Base-by-base conservation (phyloP, 108 stramenopile genomes). In the Bacterosira constricta region DNA sequence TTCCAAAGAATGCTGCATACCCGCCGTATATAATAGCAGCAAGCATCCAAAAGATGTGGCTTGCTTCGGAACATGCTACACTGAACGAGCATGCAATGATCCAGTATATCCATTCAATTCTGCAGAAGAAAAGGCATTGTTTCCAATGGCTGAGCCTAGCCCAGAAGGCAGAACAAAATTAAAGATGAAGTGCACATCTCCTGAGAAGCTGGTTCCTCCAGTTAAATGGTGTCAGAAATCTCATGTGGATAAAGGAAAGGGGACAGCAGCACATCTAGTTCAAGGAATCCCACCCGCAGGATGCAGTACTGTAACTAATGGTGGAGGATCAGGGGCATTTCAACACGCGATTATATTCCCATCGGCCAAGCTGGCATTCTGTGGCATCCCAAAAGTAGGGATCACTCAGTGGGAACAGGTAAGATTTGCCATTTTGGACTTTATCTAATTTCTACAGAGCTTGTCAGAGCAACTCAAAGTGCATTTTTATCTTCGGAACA, bases 321-420 rank as follows among this genome's bases (percentile, higher is more conserved):
- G 63, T 5, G 70, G 63, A 1, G 70, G 70, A 3, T 59, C 71
- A 8, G 70, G 70, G 11, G 17, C 71, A 17, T 79, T 41, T 60
- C 77, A 79, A 37, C 70, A 79, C 50, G 13, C 67, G 15, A 60
- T 76, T 15, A 36, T 76, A 9, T 76, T 68, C 51, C 75, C 75
- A 26, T 18, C 30, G 21, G 82, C 55, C 27, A 86, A 86, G 59
- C 68, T 86, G 37, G 75, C 75, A 34, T 80, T 86, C 66, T 86
- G 75, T 53, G 75, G 64, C 12, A 73, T 76, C 17, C 79, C 71
- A 13, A 73, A 74, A 67, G 85, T 83, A 11, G 85, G 82, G 3
- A 80, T 86, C 23, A 83, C 85, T 0, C 69, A 77, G 53, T 86
- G 85, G 85, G 36, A 62, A 17, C 71, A 73, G 53, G n/a, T n/a